Base-by-base conservation (phyloP, 306 rosid genomes). In the Hippophae tibetana region DNA sequence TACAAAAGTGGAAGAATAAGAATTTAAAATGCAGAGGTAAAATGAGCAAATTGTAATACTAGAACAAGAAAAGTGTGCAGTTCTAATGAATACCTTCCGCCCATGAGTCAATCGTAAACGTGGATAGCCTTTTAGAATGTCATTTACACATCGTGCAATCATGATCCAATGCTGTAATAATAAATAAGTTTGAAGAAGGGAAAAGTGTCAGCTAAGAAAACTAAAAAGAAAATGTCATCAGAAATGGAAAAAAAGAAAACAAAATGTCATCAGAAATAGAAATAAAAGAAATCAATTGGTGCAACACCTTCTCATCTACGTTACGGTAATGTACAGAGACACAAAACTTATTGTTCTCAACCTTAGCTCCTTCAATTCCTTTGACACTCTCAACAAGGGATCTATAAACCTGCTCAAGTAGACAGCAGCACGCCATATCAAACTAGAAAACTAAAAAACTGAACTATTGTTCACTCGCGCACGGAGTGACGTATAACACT, bases 241-340 rank as follows among this genome's bases (percentile, higher is more conserved):
- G 6, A 42, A 42, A 42, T 9, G 5, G 3, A 25, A 23, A 55
- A n/a, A n/a, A 18, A 70, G 56, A 41, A 18, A 57, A 66, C 12
- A 42, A 41, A 70, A 48, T 18, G n/a, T 7, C 5, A 13, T 42
- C 41, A 12, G 6, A 42, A 42, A 42, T 9, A 7, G 3, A 25
- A 23, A 26, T 6, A 54, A 69, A 60, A 48, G 9, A 26, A 5
- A 40, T 11, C 43, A 56, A 1, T 46, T 10, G 61, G 14, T 26
- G 43, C 7, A 55, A 54, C 43, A 90, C 98, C 89, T 83, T 78
- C 58, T 85, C 96, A 8, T 86, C 92, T 57, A 90, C 98, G 3
- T 90, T 90, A 67, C 98, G 95, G 78, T 90, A 90, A 66, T 90
- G 98, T 69, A 90, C 95, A 69, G 98, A 87, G 26, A 83, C 87